phyloP scores from a whole-genome alignment of 2,329 filamentous ascomycete species.

The Fusarium protoensiforme region DNA sequence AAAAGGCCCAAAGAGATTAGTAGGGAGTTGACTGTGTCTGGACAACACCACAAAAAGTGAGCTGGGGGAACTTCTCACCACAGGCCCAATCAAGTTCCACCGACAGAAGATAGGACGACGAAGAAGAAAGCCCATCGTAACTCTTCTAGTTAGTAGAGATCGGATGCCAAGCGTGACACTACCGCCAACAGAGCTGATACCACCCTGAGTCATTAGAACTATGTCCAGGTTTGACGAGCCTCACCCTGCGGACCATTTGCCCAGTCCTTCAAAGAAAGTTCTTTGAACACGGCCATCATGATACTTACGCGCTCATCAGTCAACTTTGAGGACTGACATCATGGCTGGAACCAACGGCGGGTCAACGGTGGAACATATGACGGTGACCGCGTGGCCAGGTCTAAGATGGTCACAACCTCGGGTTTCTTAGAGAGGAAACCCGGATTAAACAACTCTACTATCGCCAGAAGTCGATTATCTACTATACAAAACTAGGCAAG shows the following conservation, averaged over 20 bases:
- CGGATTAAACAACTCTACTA: neutral
- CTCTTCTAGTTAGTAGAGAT: slow-evolving; percentile 74
- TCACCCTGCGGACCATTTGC: neutral
- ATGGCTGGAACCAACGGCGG: neutral
- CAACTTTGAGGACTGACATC: neutral
- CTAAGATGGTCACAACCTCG: neutral
- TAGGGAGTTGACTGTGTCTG: neutral
- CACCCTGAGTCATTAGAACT: slow-evolving; percentile 48
- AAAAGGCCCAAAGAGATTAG: too few species aligned
- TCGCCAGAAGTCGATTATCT: too few species aligned
- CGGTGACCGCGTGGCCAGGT: neutral
- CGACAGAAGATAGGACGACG: slow-evolving; percentile 81
- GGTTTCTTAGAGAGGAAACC: neutral
- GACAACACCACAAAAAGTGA: slow-evolving; percentile 78
- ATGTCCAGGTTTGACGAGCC: neutral
- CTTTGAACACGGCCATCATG: neutral
- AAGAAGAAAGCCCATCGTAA: slow-evolving; percentile 80
- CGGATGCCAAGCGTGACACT: slow-evolving; percentile 78
- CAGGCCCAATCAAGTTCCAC: slow-evolving; percentile 61
- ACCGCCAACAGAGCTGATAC: slow-evolving; percentile 75
- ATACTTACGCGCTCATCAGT: neutral
- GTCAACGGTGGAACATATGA: neutral
- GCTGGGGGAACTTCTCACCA: slow-evolving; percentile 70
- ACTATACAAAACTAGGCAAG: too few species aligned
- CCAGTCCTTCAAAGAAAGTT: neutral